phyloP scores from a whole-genome alignment of 306 rosid genomes.

The Glycyrrhiza uralensis region DNA sequence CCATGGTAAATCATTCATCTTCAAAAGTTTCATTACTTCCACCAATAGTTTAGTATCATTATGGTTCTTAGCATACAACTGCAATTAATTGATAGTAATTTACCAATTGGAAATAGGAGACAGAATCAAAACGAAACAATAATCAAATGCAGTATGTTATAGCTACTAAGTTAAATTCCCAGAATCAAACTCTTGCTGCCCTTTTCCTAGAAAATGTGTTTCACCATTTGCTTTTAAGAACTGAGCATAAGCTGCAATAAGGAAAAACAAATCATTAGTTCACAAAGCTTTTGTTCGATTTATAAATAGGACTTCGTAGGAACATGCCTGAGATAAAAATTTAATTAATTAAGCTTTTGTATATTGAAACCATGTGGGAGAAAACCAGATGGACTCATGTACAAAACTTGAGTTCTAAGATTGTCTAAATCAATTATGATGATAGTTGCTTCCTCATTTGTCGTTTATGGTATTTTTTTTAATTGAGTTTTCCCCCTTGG shows the following conservation, averaged over 20 bases:
- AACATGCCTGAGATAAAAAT: too few species aligned
- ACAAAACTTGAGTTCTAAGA: slow-evolving; percentile 22
- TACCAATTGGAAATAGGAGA: slow-evolving; percentile 15
- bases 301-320: too few species aligned
- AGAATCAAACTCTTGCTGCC: too few species aligned
- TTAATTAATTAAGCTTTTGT: too few species aligned
- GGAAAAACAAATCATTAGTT: too few species aligned
- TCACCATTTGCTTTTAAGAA: too few species aligned
- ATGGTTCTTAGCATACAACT: slow-evolving; percentile 66
- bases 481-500: not conserved
- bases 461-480: not conserved
- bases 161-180: too few species aligned
- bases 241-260: too few species aligned
- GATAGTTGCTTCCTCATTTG: slow-evolving; percentile 27
- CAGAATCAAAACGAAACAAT: too few species aligned
- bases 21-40: slow-evolving; percentile 73
- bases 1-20: slow-evolving; percentile 65
- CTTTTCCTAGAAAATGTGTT: too few species aligned
- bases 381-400: slow-evolving; percentile 35
- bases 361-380: slow-evolving; percentile 20
- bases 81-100: slow-evolving; percentile 29
- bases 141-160: too few species aligned
- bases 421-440: slow-evolving; percentile 39
- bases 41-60: slow-evolving; percentile 64
- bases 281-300: too few species aligned